These are phyloP conservation scores for Stephania cephalantha DNA, from an alignment of 164 flowering plant genomes.

Conservation along the genomic window DNA sequence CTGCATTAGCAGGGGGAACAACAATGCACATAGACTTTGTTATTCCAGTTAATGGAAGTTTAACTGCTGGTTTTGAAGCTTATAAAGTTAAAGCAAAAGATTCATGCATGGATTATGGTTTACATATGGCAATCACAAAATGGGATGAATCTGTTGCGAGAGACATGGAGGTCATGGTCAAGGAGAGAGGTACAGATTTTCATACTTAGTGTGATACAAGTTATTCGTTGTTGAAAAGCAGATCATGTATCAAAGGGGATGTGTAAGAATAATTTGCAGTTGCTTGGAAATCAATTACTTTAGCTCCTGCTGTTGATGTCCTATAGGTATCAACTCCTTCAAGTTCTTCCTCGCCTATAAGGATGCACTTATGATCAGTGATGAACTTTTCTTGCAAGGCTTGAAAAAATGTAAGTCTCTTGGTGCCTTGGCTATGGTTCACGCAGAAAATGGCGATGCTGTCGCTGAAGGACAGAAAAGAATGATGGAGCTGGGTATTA, in stretches of 20 bases:
- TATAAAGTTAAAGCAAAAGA: conserved; percentile 61
- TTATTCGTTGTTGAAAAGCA: background rate
- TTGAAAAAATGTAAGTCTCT: conserved; percentile 87
- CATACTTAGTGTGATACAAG: background rate
- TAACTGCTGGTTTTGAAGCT: conserved; percentile 58
- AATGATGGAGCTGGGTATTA: conserved; percentile 91
- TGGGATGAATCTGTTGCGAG: conserved; percentile 81
- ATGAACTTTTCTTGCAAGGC: conserved; percentile 75
- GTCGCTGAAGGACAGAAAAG: conserved; percentile 81
- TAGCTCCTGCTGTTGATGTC: conserved; percentile 5
- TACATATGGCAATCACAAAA: conserved; percentile 90
- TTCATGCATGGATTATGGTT: conserved; percentile 96
- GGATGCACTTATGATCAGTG: conserved; percentile 68
- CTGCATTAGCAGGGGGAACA: conserved; percentile 98
- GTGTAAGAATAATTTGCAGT: background rate
- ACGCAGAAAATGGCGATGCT: conserved; percentile 99
- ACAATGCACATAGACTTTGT: conserved; percentile 97
- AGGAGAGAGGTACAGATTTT: conserved; percentile 62
- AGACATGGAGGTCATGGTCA: conserved; percentile 94
- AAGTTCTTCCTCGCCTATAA: conserved; percentile 94
- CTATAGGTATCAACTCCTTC: conserved; percentile 85
- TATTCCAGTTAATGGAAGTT: conserved; percentile 81
- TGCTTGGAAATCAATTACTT: background rate
- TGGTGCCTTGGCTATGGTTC: conserved; percentile 98
- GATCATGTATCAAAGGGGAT: conserved; percentile 2